Percentiles rank a stretch among this genome's conserved stretches.
Evolutionary conservation across 306 rosid genomes (phyloP).

Genomic region (Prunus davidiana): DNA sequence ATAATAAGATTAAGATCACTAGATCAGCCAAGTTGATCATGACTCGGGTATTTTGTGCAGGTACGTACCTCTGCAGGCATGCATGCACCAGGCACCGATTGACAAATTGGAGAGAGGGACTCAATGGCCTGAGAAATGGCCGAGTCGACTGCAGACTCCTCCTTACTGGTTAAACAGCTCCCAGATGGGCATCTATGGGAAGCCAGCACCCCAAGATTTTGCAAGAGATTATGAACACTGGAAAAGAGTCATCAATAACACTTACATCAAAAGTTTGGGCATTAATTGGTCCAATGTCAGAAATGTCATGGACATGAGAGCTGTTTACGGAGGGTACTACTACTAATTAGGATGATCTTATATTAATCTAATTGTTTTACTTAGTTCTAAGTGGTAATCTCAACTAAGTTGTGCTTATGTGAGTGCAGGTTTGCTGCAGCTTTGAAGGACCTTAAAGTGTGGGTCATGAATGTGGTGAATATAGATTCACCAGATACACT

Average conservation of each 20-base stretch:
- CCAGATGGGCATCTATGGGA: slow-evolving; percentile 76
- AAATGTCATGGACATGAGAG: slow-evolving; percentile 93
- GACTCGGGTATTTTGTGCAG: slow-evolving; percentile 26
- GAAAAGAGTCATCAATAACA: slow-evolving; percentile 59
- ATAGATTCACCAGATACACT: slow-evolving; percentile 81
- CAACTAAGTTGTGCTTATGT: neutral
- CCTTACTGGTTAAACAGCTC: slow-evolving; percentile 89
- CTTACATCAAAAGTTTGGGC: slow-evolving; percentile 60
- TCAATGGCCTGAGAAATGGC: slow-evolving; percentile 81
- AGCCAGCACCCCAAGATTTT: slow-evolving; percentile 86
- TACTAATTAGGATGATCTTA: neutral
- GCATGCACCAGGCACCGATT: slow-evolving; percentile 71
- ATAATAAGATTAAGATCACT: no score
- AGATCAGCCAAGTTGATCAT: neutral
- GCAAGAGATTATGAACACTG: slow-evolving; percentile 68
- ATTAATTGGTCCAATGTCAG: slow-evolving; percentile 73
- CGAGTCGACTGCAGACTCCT: slow-evolving; percentile 51
- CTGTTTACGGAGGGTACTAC: slow-evolving; percentile 83
- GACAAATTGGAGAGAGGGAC: slow-evolving; percentile 54
- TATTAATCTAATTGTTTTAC: neutral
- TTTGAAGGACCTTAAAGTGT: slow-evolving; percentile 63
- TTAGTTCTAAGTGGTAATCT: neutral
- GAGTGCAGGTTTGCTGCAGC: slow-evolving; percentile 85
- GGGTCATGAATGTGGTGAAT: slow-evolving; percentile 91
- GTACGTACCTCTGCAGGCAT: slow-evolving; percentile 84